These are phyloP conservation scores for Phanerochaete carnosa DNA, from an alignment of 768 basidiomycete species.

Conservation along the genomic window DNA sequence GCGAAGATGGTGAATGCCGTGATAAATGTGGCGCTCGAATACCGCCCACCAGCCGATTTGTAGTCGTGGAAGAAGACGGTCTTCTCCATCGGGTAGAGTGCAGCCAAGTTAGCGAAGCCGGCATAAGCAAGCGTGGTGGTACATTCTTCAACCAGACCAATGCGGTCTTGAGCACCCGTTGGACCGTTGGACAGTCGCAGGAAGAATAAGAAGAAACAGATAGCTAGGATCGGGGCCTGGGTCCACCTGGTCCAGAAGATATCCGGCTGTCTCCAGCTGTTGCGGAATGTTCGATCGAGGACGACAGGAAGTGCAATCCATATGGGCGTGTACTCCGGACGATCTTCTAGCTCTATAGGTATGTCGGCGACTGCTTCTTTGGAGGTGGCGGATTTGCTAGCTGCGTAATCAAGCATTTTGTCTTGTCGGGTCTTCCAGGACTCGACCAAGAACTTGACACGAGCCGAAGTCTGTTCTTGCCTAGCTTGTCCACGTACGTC, in stretches of 20 bases:
- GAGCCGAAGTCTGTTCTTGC: constrained; percentile 8
- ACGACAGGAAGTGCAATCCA: constrained; percentile 35
- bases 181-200: constrained; percentile 33
- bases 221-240: constrained; percentile 17
- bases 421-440: constrained; percentile 7
- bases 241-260: constrained; percentile 16
- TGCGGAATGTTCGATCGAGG: constrained; percentile 33
- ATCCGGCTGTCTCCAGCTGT: constrained; percentile 37
- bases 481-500: constrained; percentile 8
- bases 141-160: constrained; percentile 31
- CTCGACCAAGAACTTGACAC: constrained; percentile 5
- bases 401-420: not conserved
- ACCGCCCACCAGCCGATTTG: constrained; percentile 31
- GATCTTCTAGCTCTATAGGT: constrained; percentile 7
- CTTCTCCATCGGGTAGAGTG: constrained; percentile 41
- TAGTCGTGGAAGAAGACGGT: constrained; percentile 42
- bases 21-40: constrained; percentile 36
- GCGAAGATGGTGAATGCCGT: constrained; percentile 21
- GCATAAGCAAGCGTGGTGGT: constrained; percentile 32
- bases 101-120: constrained; percentile 26
- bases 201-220: constrained; percentile 34
- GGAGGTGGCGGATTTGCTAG: not conserved
- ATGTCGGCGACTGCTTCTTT: constrained; percentile 2
- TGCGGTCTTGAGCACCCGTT: constrained; percentile 37
- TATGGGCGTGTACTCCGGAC: constrained; percentile 28